Base-by-base conservation (phyloP, 345 rosid genomes). In the Eucalyptus pauciflora region DNA sequence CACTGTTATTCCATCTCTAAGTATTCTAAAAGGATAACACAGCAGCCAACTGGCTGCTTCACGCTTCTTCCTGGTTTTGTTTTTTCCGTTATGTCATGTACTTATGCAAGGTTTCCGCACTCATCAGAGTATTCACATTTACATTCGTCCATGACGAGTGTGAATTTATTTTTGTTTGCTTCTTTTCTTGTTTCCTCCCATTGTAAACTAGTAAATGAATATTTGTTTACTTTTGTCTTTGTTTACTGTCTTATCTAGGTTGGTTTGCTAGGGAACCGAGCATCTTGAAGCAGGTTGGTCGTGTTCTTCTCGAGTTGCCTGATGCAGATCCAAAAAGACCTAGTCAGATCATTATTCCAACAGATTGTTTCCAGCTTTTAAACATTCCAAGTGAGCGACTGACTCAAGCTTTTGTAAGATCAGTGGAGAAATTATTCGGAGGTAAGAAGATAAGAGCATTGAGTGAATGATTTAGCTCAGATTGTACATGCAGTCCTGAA, bases 241-340 rank as follows among this genome's bases (percentile, higher is more conserved):
- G 25, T 71, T 17, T 33, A 27, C 67, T 81, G 33, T 89, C 49
- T 90, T 79, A 43, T 88, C 10, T 92, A 97, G 99, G 99, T 89
- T 97, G 99, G 99, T 96, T 97, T 94, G 97, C 99, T 86, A 86
- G 96, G 91, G 95, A 96, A 87, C 95, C 98, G 58, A 83, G 85
- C 83, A 93, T 92, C 90, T 92, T 97, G 90, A 96, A 92, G 90
- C 91, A 87, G 9, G 96, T 97, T 86, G 99, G 99, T 15, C 91
- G 62, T 27, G 91, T 93, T 88, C 95, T 97, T 22, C 92, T 97
- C 52, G 91, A 92, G 92, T 92, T 91, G 58, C 92, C 95, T 87
- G 89, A 85, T 33, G 48, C 86, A n/a, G 87, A 88, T 89, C 56
- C 64, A 27, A 88, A 50, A 76, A 90, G 62, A 91, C 97, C 96